phyloP scores from a whole-genome alignment of 1,139 yeast species.

The Kazachstania sp. region DNA sequence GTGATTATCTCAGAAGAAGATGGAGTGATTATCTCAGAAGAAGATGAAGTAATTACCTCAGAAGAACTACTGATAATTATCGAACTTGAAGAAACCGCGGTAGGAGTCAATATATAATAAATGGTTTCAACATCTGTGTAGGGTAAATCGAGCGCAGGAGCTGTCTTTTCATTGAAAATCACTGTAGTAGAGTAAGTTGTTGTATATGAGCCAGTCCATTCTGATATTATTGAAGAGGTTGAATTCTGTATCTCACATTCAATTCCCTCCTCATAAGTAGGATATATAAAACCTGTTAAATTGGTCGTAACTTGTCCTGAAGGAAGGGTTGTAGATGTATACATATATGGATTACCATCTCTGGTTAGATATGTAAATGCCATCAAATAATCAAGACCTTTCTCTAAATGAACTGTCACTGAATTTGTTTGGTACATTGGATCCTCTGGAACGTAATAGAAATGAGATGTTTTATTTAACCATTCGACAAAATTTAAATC shows the following conservation, averaged over 20 bases:
- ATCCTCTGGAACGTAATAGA: background rate
- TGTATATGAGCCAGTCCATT: background rate
- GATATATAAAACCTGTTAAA: background rate
- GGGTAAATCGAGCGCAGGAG: background rate
- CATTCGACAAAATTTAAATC: background rate
- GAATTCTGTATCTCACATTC: background rate
- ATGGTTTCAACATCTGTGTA: background rate
- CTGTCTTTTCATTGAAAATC: background rate
- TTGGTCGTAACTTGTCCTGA: background rate
- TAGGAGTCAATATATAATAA: background rate
- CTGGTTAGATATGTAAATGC: background rate
- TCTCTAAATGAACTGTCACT: background rate
- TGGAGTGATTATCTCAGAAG: too few species aligned
- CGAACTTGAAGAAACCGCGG: background rate
- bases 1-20: background rate
- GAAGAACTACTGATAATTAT: background rate
- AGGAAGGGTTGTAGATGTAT: background rate
- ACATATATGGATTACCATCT: background rate
- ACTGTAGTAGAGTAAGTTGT: background rate
- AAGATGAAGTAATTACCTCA: background rate
- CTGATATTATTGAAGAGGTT: background rate
- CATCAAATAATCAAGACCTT: background rate
- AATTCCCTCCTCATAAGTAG: background rate
- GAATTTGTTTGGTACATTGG: background rate
- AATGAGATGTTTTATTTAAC: background rate